Evolutionary conservation across 2,329 filamentous ascomycete species (phyloP), one percentile per base, ranked within the genome.

Genomic region (Colletotrichum sp.): DNA sequence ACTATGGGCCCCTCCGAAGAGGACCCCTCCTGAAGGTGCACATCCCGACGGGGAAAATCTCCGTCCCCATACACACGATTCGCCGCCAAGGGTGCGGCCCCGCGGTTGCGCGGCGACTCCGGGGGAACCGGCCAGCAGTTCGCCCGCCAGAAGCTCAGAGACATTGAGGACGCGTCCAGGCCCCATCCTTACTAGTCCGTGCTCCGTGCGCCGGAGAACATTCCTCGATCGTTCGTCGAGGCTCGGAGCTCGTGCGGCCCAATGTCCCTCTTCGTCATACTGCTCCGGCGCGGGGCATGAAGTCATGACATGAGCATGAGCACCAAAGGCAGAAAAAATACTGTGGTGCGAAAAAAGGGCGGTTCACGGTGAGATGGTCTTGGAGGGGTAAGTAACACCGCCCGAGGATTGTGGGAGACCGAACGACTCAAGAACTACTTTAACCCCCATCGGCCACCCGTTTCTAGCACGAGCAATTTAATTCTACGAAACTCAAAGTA

Each of bases 171-270:
- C 27, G 21, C 43, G n/a, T 71, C 27, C 71, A 71, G 62, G 71
- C 71, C 33, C 15, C 62, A 73, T 71, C 71, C 71, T 63, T 73
- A 73, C 71, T 73, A 73, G 71, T 21, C 57, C 59, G n/a, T 73
- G 71, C 55, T 29, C 71, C 71, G 68, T 71, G 71, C 71, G 47
- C 62, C 71, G 71, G 71, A 71, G 68, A 71, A 71, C 36, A 73
- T 73, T 73, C 71, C 71, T 73, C 62, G 55, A 71, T 73, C 34
- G 71, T 73, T 73, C 55, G 31, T 66, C 29, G 57, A 58, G 31
- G 64, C 71, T 71, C 62, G 68, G 71, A 73, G 68, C 71, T 66
- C 68, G n/a, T 54, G 62, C 71, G 71, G 71, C 62, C 43, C 62
- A 66, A 63, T 73, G 71, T 58, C 71, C 71, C 62, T 57, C 71